phyloP scores from a whole-genome alignment of 148 eudicot species.

The Amaranthus cruentus region DNA sequence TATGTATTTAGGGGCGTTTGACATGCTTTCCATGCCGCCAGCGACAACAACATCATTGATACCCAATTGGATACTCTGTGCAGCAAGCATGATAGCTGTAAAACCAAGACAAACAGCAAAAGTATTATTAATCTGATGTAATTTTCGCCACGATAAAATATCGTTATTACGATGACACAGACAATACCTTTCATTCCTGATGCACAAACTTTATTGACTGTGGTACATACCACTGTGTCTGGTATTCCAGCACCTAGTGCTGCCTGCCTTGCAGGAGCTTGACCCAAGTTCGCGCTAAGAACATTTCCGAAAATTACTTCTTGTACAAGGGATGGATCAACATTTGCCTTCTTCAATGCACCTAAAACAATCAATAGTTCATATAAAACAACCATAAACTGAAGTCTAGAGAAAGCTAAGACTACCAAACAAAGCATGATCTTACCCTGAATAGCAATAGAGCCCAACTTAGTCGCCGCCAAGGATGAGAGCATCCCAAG shows the following conservation, averaged over 20 bases:
- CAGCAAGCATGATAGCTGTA: constrained; percentile 94
- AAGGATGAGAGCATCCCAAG: constrained; percentile 86
- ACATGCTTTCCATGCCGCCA: constrained; percentile 99
- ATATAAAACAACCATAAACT: background rate
- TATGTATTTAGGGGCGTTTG: constrained; percentile 85
- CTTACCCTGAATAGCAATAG: constrained; percentile 78
- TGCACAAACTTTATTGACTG: constrained; percentile 97
- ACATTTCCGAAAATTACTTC: constrained; percentile 96
- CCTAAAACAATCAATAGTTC: constrained; percentile 31
- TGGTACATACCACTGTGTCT: constrained; percentile 74
- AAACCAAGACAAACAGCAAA: constrained; percentile 12
- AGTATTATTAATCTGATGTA: background rate
- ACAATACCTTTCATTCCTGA: constrained; percentile 90
- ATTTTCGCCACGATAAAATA: background rate
- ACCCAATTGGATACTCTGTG: constrained; percentile 94
- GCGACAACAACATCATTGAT: constrained; percentile 91
- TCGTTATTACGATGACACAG: background rate
- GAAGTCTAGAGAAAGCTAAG: background rate
- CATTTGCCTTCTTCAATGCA: constrained; percentile 83
- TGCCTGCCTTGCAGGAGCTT: constrained; percentile 98
- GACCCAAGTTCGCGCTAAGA: constrained; percentile 91
- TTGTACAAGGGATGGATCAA: constrained; percentile 91
- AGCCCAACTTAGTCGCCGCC: constrained; percentile 88
- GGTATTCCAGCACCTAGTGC: constrained; percentile 95
- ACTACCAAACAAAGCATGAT: background rate